phyloP scores from a whole-genome alignment of 768 basidiomycete genomes.

The Hericium alpestre region DNA sequence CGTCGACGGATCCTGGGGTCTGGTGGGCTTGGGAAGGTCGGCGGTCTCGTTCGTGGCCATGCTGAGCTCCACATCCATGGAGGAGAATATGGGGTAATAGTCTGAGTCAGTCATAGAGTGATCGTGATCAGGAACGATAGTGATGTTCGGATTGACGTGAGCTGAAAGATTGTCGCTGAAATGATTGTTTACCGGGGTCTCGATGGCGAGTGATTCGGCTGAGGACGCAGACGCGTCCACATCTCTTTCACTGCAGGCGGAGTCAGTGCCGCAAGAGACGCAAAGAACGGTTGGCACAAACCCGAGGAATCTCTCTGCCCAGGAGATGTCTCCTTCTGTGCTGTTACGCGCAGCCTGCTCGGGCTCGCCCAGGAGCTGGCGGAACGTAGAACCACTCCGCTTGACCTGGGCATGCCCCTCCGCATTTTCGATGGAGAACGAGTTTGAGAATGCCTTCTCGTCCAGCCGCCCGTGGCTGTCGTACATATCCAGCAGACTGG shows the following conservation, averaged over 20 bases:
- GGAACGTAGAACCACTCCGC: conserved; percentile 62
- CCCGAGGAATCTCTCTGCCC: conserved; percentile 72
- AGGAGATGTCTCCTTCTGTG: conserved; percentile 68
- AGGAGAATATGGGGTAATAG: conserved; percentile 47
- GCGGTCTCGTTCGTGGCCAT: conserved; percentile 27
- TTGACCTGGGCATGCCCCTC: conserved; percentile 43
- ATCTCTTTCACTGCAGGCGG: conserved; percentile 28
- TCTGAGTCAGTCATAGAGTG: conserved; percentile 23
- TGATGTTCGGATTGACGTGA: conserved; percentile 22
- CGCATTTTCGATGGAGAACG: conserved; percentile 27
- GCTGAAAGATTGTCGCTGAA: conserved; percentile 22
- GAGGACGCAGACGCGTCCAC: conserved; percentile 25
- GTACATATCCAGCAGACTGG: conserved; percentile 61
- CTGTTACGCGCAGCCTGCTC: conserved; percentile 22
- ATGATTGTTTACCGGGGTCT: conserved; percentile 39
- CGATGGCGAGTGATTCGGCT: conserved; percentile 38
- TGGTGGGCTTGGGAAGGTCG: conserved; percentile 7
- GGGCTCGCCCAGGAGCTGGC: conserved; percentile 58
- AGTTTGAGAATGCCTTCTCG: conserved; percentile 54
- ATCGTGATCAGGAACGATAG: conserved; percentile 31
- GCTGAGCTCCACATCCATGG: conserved; percentile 68
- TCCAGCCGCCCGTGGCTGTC: conserved; percentile 62
- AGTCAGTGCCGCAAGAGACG: neutral
- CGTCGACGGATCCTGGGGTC: conserved; percentile 29
- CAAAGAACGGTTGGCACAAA: conserved; percentile 16